A percentile compares a stretch with the other conserved stretches of the same genome.
Evolutionary conservation across 2,329 filamentous ascomycete genomes (phyloP).

Genomic region (Aureobasidium sp.): DNA sequence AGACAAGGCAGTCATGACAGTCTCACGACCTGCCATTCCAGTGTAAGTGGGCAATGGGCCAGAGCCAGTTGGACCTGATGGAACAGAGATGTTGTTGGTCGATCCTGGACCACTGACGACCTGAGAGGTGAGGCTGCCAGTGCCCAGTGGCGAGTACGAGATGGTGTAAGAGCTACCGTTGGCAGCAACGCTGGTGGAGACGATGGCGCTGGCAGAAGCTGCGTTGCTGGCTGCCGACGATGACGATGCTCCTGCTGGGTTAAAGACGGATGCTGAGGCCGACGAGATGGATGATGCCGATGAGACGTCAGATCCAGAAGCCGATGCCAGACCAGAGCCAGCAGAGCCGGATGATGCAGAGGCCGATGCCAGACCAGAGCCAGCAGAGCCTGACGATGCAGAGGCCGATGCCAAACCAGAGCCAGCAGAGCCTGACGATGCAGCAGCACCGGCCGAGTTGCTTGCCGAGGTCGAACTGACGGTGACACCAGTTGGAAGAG

Average conservation of each 20-base stretch:
- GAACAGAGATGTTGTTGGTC: conserved; percentile 7
- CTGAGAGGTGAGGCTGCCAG: conserved; percentile 5
- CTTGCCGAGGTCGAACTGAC: neutral
- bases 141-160: conserved; percentile 6
- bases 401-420: conserved; percentile 6
- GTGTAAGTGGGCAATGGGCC: conserved; percentile 1
- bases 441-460: neutral
- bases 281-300: neutral
- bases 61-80: neutral
- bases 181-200: conserved; percentile 1
- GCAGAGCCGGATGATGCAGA: neutral
- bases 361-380: neutral
- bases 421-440: neutral
- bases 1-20: neutral
- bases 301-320: neutral
- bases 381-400: neutral
- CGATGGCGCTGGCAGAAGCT: neutral
- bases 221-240: neutral
- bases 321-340: conserved; percentile 1
- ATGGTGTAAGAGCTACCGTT: conserved; percentile 7
- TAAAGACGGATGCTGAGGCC: neutral
- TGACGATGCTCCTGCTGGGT: neutral
- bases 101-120: neutral
- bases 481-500: neutral
- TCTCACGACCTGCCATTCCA: conserved; percentile 2